Evolutionary conservation across 2,329 filamentous ascomycete genomes (phyloP).

Genomic region (Curvularia sp.): DNA sequence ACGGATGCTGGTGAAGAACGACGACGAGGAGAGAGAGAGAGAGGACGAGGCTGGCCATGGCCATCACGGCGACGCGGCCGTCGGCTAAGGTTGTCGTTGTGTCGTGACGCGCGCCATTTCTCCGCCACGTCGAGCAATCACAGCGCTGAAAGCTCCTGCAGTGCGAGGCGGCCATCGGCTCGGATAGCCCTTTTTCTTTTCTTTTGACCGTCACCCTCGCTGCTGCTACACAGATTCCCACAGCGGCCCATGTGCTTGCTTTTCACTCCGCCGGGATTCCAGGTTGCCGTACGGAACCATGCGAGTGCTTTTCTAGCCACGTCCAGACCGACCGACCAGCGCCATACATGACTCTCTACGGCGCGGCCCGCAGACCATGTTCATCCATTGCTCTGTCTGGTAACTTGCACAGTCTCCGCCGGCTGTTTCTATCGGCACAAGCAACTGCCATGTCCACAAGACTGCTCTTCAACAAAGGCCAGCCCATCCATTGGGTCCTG

Average conservation of each 20-base stretch:
- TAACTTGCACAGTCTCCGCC: neutral
- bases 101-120: conserved; percentile 26
- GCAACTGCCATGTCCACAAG: conserved; percentile 23
- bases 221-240: neutral
- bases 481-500: conserved; percentile 49
- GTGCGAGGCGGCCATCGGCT: conserved; percentile 13
- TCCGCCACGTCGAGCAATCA: conserved; percentile 25
- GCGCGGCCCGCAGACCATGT: neutral
- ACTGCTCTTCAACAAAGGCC: neutral
- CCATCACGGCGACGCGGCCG: conserved; percentile 6
- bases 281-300: neutral
- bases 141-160: conserved; percentile 18
- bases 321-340: neutral
- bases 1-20: neutral
- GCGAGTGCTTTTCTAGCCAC: neutral
- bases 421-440: neutral
- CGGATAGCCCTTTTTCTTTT: conserved; percentile 10
- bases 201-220: neutral
- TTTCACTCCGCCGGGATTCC: neutral
- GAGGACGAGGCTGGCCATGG: neutral
- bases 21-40: neutral
- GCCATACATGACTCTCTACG: conserved; percentile 3
- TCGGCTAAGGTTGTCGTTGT: conserved; percentile 25
- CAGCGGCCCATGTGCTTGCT: neutral
- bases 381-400: neutral